These are phyloP conservation scores for Chlamydomonas incerta DNA, from an alignment of 139 green algal species.

Conservation along the genomic window DNA sequence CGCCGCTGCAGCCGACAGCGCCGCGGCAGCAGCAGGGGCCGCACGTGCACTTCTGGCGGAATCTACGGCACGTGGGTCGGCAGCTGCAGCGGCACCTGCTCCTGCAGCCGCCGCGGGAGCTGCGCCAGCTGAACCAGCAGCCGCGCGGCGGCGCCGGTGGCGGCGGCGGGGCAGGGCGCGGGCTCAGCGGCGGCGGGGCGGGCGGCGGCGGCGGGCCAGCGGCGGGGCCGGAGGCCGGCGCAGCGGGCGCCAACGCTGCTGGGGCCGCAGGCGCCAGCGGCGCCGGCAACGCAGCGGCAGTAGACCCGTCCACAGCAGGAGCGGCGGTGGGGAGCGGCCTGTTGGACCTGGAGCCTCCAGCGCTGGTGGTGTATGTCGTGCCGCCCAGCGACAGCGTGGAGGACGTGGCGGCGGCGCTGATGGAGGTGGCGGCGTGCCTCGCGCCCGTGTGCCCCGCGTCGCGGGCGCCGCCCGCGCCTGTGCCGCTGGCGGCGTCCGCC, in stretches of 20 bases:
- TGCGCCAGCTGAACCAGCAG: not conserved
- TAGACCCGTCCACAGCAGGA: not conserved
- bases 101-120: not conserved
- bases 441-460: conserved; percentile 1
- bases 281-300: not conserved
- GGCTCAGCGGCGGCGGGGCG: no score
- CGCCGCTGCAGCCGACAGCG: no score
- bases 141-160: no score
- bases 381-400: not conserved
- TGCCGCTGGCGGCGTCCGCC: not conserved
- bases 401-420: conserved; percentile 10
- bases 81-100: conserved; percentile 42
- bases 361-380: conserved; percentile 40
- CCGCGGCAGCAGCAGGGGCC: not conserved
- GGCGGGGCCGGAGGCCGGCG: no score
- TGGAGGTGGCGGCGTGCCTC: conserved; percentile 30
- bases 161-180: no score
- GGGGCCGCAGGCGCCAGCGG: no score
- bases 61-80: conserved; percentile 19
- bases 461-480: not conserved
- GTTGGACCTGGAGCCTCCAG: not conserved
- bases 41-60: conserved; percentile 16
- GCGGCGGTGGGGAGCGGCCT: not conserved
- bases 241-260: no score
- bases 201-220: no score